Base-by-base conservation (phyloP, 164 flowering plant species). In the Kalanchoe fedtschenkoi region DNA sequence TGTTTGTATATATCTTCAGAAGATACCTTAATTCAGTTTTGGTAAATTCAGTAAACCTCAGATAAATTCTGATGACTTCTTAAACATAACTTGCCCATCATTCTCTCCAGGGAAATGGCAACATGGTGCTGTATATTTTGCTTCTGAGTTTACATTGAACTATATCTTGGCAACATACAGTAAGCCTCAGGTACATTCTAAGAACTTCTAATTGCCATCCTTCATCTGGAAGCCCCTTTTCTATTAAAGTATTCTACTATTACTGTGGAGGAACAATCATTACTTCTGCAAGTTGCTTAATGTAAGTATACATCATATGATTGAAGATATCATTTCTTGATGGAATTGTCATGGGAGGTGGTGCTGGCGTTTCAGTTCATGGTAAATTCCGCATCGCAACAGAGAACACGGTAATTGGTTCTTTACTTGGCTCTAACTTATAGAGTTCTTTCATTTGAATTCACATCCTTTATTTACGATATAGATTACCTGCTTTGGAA, bases 301-400 rank as follows among this genome's bases (percentile, higher is more conserved):
- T 39, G 46, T 9, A 39, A 69, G 30, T 61, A 58, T 39, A 68
- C 46, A 41, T 33, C 64, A 65, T 57, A 42, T 69, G 6, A 35
- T 65, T 72, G 62, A 69, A 93, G 99, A 96, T 93, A 64, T 90
- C 99, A n/a, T 63, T 93, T 70, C 85, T 93, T 53, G 73, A 90
- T 80, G 99, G 99, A 51, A 85, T 93, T 58, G 91, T 85, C 58
- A 84, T 93, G 95, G 99, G 99, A 58, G 93, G 99, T 58, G 99
- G 97, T 9, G 91, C 88, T 65, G 99, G 99, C 63, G 79, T 67
- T 66, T 90, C 97, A 33, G 70, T 91, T 29, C 96, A 90, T 74
- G 99, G 99, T 47, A 79, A 89, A 78, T 93, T 89, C 66, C 91
- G 96, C 11, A 75, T 90, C 62, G 95, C 78, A 26, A 93, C 99